These are phyloP conservation scores for Boletus patriciae DNA, from an alignment of 768 basidiomycete species.

Conservation along the genomic window DNA sequence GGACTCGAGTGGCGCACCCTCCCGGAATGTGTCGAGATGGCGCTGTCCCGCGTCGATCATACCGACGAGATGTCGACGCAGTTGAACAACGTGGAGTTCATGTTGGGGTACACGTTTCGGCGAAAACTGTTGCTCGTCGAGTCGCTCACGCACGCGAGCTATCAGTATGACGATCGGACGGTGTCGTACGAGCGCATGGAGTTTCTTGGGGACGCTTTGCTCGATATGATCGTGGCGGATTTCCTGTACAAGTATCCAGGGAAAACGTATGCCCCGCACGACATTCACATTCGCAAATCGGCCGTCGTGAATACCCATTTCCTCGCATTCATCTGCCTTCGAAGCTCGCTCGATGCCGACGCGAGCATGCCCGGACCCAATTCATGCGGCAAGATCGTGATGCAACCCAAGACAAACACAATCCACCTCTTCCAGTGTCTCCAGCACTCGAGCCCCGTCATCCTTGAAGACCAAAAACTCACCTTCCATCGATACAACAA, in stretches of 20 bases:
- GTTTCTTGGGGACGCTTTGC: conserved; percentile 72
- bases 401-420: conserved; percentile 43
- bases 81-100: conserved; percentile 56
- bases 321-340: conserved; percentile 65
- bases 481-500: conserved; percentile 54
- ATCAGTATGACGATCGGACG: conserved; percentile 56
- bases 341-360: conserved; percentile 41
- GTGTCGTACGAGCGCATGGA: conserved; percentile 79
- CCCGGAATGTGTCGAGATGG: conserved; percentile 44
- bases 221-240: conserved; percentile 75
- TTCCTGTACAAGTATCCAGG: conserved; percentile 64
- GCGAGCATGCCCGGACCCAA: conserved; percentile 51
- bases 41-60: conserved; percentile 32
- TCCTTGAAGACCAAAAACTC: conserved; percentile 65
- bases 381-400: conserved; percentile 31
- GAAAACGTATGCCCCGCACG: conserved; percentile 65
- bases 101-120: conserved; percentile 66
- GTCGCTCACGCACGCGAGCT: conserved; percentile 71
- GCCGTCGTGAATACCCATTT: conserved; percentile 74
- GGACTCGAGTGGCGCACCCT: conserved; percentile 60
- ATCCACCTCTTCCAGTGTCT: conserved; percentile 68
- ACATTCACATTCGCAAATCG: conserved; percentile 66
- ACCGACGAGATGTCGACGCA: conserved; percentile 48
- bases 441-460: conserved; percentile 60
- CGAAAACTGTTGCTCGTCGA: conserved; percentile 66